Evolutionary conservation across 2,329 filamentous ascomycete species (phyloP).

Genomic region (Fusarium anthophilum): DNA sequence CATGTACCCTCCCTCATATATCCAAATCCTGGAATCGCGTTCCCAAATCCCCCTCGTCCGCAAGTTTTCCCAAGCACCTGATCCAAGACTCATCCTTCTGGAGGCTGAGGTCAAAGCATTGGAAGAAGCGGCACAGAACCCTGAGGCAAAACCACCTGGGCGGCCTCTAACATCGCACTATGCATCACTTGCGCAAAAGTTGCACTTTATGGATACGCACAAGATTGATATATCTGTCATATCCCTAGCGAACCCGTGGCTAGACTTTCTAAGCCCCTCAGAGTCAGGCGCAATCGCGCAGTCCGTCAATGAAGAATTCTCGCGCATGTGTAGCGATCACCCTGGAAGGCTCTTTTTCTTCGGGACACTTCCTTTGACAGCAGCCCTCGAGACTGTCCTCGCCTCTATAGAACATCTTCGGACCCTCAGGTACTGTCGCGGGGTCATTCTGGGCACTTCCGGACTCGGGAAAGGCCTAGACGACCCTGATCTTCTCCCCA

Average conservation of each 20-base stretch:
- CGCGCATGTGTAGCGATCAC: constrained; percentile 72
- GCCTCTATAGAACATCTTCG: constrained; percentile 71
- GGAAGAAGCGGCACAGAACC: constrained; percentile 62
- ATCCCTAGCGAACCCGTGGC: constrained; percentile 92
- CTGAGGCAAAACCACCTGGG: constrained; percentile 70
- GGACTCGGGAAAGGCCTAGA: constrained; percentile 84
- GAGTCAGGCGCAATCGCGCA: constrained; percentile 71
- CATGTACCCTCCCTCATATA: constrained; percentile 73
- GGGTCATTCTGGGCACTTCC: constrained; percentile 88
- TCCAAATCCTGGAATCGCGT: constrained; percentile 67
- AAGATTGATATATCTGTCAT: constrained; percentile 84
- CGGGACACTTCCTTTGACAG: constrained; percentile 81
- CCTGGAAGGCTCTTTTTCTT: constrained; percentile 82
- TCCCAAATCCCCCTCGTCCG: constrained; percentile 75
- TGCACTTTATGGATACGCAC: constrained; percentile 89
- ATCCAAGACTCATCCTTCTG: constrained; percentile 74
- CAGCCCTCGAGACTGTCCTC: constrained; percentile 68
- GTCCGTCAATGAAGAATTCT: constrained; percentile 81
- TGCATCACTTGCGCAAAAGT: constrained; percentile 80
- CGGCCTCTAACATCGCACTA: constrained; percentile 87
- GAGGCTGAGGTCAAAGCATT: constrained; percentile 58
- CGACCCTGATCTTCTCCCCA: constrained; percentile 75
- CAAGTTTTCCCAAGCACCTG: constrained; percentile 64
- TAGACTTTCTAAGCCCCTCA: constrained; percentile 77
- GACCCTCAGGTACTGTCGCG: constrained; percentile 73